Base-by-base conservation (phyloP, 73 alveolate genomes). In the Blepharisma stoltei region DNA sequence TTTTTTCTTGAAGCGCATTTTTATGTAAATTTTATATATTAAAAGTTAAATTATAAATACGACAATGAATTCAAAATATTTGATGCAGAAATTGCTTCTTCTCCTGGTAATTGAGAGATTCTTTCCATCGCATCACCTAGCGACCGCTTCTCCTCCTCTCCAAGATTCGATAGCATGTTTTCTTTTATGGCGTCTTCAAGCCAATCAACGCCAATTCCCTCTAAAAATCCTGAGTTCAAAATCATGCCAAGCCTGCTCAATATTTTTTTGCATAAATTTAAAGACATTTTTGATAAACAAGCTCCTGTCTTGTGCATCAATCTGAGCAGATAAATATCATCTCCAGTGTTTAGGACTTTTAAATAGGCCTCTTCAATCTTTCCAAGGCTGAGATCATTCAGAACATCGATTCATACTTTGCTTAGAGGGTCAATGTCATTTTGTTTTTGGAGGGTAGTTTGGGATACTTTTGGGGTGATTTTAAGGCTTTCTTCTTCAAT, bases 241-340 rank as follows among this genome's bases (percentile, higher is more conserved):
- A 60, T 60, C 73, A 60, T 60, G 0, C 73, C 73, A 20, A 60
- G 73, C 2, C 73, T n/a, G 0, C 23, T 4, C 38, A 60, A 9
- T n/a, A 60, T 9, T 14, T n/a, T 25, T 60, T 60, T 60, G 18
- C 48, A 14, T 25, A 25, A 9, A 20, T 60, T 38, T 14, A 8
- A 9, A 25, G 49, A 20, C 11, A 60, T n/a, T 14, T 25, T n/a
- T 0, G 14, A 14, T 60, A 60, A 20, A 60, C 73, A 60, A 60
- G 23, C 73, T 20, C 73, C 73, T 14, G 73, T 60, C 23, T 60
- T 60, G 45, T 60, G 73, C 73, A 60, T 60, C 11, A 60, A 38
- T 20, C 73, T n/a, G 45, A 60, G 73, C 14, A 60, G 45, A 60
- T 60, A 60, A 60, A 60, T 60, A 25, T 60, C 73, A 60, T 60